Evolutionary conservation across 2,329 filamentous ascomycete species (phyloP).

Genomic region (Pyricularia sp.): DNA sequence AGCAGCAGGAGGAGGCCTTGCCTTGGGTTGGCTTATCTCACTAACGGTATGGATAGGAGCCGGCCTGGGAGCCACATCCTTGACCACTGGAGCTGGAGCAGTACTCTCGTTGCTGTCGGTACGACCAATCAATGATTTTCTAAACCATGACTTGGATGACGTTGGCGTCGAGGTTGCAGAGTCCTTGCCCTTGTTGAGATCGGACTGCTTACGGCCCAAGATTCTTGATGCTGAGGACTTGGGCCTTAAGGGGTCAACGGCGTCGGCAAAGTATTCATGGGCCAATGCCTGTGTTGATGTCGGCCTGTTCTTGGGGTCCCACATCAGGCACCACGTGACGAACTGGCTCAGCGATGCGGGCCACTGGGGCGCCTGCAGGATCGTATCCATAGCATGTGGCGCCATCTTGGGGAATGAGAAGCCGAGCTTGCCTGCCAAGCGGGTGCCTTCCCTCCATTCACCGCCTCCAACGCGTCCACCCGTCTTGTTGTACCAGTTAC

Average conservation of each 20-base stretch:
- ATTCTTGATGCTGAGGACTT: slow-evolving; percentile 81
- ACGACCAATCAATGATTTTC: slow-evolving; percentile 82
- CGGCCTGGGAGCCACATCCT: slow-evolving; percentile 37
- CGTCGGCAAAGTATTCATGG: slow-evolving; percentile 91
- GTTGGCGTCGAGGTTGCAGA: slow-evolving; percentile 45
- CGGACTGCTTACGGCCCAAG: slow-evolving; percentile 83
- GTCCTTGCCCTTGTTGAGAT: slow-evolving; percentile 64
- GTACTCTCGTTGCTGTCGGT: slow-evolving; percentile 56
- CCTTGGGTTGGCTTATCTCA: slow-evolving; percentile 32
- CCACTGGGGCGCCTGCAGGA: slow-evolving; percentile 86
- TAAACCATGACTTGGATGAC: slow-evolving; percentile 90
- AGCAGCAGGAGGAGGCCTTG: slow-evolving; percentile 40
- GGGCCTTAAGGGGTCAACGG: slow-evolving; percentile 83
- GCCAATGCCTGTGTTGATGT: slow-evolving; percentile 90
- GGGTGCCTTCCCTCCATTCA: slow-evolving; percentile 92
- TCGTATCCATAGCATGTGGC: slow-evolving; percentile 90
- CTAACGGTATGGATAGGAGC: slow-evolving; percentile 31
- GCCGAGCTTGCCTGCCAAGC: slow-evolving; percentile 87
- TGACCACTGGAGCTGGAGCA: slow-evolving; percentile 32
- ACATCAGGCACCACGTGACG: slow-evolving; percentile 98
- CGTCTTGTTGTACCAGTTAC: slow-evolving; percentile 94
- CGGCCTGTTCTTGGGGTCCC: slow-evolving; percentile 88
- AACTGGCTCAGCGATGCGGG: slow-evolving; percentile 80
- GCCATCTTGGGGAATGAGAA: slow-evolving; percentile 99
- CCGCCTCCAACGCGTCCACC: slow-evolving; percentile 83